phyloP scores from a whole-genome alignment of 805 yeast genomes.

The Wickerhamiella occidentalis region DNA sequence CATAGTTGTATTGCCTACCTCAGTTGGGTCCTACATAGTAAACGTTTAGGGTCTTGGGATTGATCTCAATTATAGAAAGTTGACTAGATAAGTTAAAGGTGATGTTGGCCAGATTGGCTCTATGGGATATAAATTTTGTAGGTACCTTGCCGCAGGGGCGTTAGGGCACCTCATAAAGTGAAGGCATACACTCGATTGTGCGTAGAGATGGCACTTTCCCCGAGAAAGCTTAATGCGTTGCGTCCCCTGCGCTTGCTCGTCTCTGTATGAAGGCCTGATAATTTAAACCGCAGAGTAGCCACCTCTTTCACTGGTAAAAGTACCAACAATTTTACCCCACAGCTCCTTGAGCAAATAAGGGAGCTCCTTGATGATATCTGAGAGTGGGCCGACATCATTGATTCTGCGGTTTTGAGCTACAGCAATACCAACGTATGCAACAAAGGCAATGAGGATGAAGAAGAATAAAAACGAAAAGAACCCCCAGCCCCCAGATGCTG shows the following conservation, averaged over 20 bases:
- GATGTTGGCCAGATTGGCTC: too few relatives aligned
- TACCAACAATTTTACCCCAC: constrained; percentile 52
- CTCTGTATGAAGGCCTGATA: background rate
- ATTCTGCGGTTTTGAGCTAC: constrained; percentile 57
- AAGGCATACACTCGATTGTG: too few relatives aligned
- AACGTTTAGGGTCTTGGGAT: too few relatives aligned
- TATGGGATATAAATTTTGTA: too few relatives aligned
- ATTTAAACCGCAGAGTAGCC: constrained; percentile 83
- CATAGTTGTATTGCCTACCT: too few relatives aligned
- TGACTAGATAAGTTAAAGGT: too few relatives aligned
- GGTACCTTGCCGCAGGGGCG: too few relatives aligned
- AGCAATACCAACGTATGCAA: constrained; percentile 48
- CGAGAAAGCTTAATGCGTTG: too few relatives aligned
- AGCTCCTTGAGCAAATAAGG: constrained; percentile 65
- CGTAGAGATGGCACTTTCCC: too few relatives aligned
- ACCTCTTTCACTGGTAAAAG: constrained; percentile 62
- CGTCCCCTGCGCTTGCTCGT: background rate
- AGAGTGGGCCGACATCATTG: constrained; percentile 39
- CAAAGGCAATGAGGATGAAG: constrained; percentile 54
- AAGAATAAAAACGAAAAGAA: constrained; percentile 76
- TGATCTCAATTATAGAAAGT: too few relatives aligned
- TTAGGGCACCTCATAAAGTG: too few relatives aligned
- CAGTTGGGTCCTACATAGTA: too few relatives aligned
- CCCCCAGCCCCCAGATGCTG: constrained; percentile 49
- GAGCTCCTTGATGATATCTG: constrained; percentile 48